phyloP scores from a whole-genome alignment of 2,329 filamentous ascomycete species.

The Fusarium sp. region DNA sequence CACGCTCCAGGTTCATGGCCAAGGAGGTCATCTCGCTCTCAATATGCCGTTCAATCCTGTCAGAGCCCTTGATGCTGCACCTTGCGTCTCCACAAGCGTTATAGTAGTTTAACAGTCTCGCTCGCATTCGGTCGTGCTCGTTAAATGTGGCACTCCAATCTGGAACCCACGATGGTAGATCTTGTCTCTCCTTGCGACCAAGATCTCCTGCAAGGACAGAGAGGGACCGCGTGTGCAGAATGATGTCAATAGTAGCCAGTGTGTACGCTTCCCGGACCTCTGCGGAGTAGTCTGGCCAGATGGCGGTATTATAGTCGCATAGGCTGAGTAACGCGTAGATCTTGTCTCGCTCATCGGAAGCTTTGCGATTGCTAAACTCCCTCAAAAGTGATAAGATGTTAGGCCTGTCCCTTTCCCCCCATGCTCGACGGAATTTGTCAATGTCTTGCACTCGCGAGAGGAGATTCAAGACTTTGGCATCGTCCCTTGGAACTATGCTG shows the following conservation, averaged over 20 bases:
- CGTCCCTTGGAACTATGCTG: background rate
- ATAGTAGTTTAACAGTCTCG: background rate
- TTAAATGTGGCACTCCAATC: background rate
- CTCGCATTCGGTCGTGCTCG: background rate
- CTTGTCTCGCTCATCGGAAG: background rate
- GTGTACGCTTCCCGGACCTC: background rate
- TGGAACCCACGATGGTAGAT: background rate
- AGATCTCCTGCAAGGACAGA: background rate
- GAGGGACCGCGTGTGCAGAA: background rate
- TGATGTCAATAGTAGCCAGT: background rate
- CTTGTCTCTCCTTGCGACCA: background rate
- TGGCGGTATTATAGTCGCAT: background rate
- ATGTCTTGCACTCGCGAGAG: background rate
- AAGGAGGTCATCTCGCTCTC: background rate
- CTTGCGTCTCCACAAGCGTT: background rate
- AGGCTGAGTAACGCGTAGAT: background rate
- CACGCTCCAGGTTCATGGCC: background rate
- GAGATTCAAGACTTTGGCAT: background rate
- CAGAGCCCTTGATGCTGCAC: background rate
- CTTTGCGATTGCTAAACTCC: background rate
- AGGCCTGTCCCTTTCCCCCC: background rate
- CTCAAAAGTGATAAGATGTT: background rate
- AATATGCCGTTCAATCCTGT: background rate
- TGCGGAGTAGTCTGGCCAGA: background rate
- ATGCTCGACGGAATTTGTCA: background rate